These are phyloP conservation scores for Phaffomyces opuntiae DNA, from an alignment of 805 yeast genomes.

Conservation along the genomic window DNA sequence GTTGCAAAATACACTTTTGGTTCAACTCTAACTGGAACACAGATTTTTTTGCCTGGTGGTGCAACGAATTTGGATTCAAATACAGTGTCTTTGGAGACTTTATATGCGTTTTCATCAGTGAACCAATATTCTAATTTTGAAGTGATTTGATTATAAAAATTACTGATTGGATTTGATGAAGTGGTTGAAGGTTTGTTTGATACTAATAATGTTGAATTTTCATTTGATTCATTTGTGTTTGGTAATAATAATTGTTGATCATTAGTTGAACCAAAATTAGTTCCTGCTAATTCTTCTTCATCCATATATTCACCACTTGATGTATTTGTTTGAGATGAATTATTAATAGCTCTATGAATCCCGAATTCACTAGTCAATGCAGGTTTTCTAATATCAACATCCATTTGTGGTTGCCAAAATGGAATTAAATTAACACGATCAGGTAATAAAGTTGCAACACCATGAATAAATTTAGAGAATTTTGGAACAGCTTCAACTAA, in stretches of 20 bases:
- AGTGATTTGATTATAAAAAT: constrained; percentile 16
- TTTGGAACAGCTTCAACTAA: constrained; percentile 97
- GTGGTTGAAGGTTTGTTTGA: constrained; percentile 6
- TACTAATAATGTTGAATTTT: constrained; percentile 25
- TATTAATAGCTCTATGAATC: constrained; percentile 18
- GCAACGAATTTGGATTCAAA: constrained; percentile 54
- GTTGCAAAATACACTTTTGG: constrained; percentile 99
- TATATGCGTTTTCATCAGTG: constrained; percentile 41
- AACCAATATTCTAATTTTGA: constrained; percentile 38
- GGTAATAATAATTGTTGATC: constrained; percentile 6
- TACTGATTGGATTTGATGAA: constrained; percentile 12
- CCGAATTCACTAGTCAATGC: constrained; percentile 31
- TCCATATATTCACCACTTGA: constrained; percentile 55
- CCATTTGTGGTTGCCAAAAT: constrained; percentile 98
- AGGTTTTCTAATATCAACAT: constrained; percentile 89
- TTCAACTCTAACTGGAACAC: constrained; percentile 93
- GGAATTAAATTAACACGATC: constrained; percentile 82
- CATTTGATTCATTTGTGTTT: constrained; percentile 14
- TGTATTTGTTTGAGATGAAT: constrained; percentile 23
- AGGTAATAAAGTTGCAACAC: constrained; percentile 86
- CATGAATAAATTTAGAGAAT: constrained; percentile 95
- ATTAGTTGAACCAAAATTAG: constrained; percentile 35
- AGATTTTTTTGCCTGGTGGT: constrained; percentile 84
- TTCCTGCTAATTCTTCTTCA: constrained; percentile 56
- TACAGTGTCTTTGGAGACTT: constrained; percentile 58